phyloP scores from a whole-genome alignment of 257 asterid species.

The Solanum rostratum region DNA sequence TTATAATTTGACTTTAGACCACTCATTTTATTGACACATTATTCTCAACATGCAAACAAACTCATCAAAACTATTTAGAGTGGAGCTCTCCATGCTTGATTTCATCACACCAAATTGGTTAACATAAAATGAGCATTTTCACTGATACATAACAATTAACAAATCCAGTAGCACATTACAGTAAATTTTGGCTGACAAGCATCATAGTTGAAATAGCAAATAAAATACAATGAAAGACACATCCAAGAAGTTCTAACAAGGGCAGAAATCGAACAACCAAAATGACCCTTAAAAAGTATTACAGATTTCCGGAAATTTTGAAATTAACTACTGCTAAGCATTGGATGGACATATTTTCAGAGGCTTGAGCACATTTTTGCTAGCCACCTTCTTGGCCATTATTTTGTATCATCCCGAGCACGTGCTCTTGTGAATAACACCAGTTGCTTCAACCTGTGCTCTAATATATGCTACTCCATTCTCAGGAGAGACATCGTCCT shows the following conservation, averaged over 20 bases:
- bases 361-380: constrained; percentile 31
- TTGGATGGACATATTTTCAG: constrained; percentile 12
- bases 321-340: background rate
- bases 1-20: no score
- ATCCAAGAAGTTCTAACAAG: background rate
- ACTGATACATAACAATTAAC: no score
- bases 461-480: constrained; percentile 19
- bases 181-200: no score
- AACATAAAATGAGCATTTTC: no score
- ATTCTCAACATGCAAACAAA: no score
- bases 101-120: no score
- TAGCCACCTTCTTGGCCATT: constrained; percentile 43
- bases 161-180: no score
- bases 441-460: constrained; percentile 50
- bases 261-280: background rate
- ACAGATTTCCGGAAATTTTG: background rate
- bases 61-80: no score
- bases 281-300: background rate
- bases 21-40: no score
- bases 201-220: background rate
- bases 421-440: constrained; percentile 15
- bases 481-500: background rate
- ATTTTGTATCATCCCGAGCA: constrained; percentile 19
- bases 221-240: background rate
- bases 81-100: no score